Base-by-base conservation (phyloP, 2,329 filamentous ascomycete species). In the Spiromastix sp. region DNA sequence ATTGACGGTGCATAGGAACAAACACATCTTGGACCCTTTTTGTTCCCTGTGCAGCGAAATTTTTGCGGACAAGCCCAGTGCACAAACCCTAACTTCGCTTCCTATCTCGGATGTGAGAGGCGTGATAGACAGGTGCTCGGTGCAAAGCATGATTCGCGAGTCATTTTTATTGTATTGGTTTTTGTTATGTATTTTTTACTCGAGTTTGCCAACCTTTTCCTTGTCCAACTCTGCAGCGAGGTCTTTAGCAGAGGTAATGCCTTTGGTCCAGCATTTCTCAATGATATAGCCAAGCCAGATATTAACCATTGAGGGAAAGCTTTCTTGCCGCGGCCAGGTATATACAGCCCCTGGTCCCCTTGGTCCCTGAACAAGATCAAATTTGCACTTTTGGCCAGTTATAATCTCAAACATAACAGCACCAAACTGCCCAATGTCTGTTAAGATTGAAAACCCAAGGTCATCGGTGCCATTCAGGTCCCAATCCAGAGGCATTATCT, bases 181-280 rank as follows among this genome's bases (percentile, higher is more conserved):
- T n/a, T n/a, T n/a, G n/a, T n/a, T n/a, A n/a, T n/a, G n/a, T n/a
- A n/a, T n/a, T n/a, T 13, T 24, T 15, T 35, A 35, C 13, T 34
- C 29, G 16, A 31, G 13, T 19, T 39, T 28, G 10, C 32, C 20
- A 27, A 24, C 20, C 22, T 26, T 34, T 18, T 40, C 39, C 16
- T 35, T 42, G 16, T 40, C 42, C 37, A 47, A 35, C 36, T 41
- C 39, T 38, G 31, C 33, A 22, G 38, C 38, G 19, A 47, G 39
- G 9, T 44, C 42, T 37, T 36, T 33, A 32, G 43, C 41, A 7
- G 41, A 44, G 22, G 24, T 15, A 34, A 47, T 13, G n/a, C 25
- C 15, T 26, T 34, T 24, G 20, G 24, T 9, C 12, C 24, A 38
- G 19, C 22, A 34, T 5, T 29, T 38, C 18, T 38, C 24, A 34